These are phyloP conservation scores for Isatis lusitanica DNA, from an alignment of 441 rosid species.

Conservation along the genomic window DNA sequence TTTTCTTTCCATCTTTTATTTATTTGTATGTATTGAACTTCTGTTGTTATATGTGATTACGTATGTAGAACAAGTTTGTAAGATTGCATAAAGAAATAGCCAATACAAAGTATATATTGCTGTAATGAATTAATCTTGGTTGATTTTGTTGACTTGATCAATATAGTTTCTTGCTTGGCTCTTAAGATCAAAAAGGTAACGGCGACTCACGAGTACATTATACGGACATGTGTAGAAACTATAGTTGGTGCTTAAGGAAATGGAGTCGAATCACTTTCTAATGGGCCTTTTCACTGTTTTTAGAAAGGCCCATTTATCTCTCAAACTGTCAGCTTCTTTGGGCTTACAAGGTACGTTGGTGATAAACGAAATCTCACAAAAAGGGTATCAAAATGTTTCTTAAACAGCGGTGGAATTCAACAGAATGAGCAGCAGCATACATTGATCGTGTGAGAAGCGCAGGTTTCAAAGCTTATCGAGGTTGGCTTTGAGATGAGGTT, in stretches of 20 bases:
- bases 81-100: slow-evolving; percentile 10
- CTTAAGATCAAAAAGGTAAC: background rate
- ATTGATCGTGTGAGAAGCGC: no score
- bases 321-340: background rate
- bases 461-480: slow-evolving; percentile 47
- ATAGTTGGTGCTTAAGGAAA: background rate
- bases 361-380: background rate
- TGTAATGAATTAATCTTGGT: background rate
- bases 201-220: no score
- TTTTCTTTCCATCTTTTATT: background rate
- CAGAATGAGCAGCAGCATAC: background rate
- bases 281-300: background rate
- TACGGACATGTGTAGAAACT: no score
- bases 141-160: slow-evolving; percentile 10
- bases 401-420: background rate
- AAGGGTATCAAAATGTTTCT: background rate
- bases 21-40: background rate
- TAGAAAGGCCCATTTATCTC: background rate
- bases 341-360: no score
- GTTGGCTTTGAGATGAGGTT: slow-evolving; percentile 59
- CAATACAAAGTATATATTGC: background rate
- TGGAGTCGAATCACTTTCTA: background rate
- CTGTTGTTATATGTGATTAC: slow-evolving; percentile 23
- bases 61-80: background rate
- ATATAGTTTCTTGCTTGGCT: background rate